Evolutionary conservation across 192 early-diverging fungal species (phyloP), one percentile per base, ranked within the genome.

Genomic region (Funneliformis geosporum): DNA sequence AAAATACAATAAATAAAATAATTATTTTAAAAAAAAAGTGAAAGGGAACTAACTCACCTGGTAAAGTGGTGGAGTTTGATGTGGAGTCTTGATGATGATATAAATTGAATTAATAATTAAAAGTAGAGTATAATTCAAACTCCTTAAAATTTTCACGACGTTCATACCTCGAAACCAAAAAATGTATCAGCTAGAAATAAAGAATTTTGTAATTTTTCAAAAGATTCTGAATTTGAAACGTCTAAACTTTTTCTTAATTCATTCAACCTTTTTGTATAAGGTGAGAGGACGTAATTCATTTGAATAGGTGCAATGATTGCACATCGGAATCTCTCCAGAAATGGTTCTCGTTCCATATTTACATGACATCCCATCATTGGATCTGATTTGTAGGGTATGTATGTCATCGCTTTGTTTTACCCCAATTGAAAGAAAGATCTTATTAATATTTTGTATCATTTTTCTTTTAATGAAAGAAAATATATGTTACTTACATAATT

Each of bases 121-220:
- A 3, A 2, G 21, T 40, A 68, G 0, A 68, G 42, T 5, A 42
- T 42, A 70, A 70, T 39, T 42, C 39, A 39, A 33, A 2, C 33
- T 2, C 33, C 7, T 14, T 70, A 10, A 39, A 70, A 73, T 50
- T 14, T 9, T 44, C 9, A 55, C 14, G 2, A 55, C 14, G 2
- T 55, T 21, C 47, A 6, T 14, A 75, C 73, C n/a, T 75, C 73
- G 61, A 75, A 75, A 14, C 73, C 73, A 75, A 61, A 75, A 42
- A 75, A 75, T 23, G 73, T 75, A 39, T 75, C 40, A 75, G 73
- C 47, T 16, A 75, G 43, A 75, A 60, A 75, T n/a, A 75, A 62
- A 16, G 38, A 23, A 60, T 75, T 23, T 39, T 62, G 28, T 27
- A 44, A 38, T 60, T 59, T 75, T 62, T 75, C 73, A 42, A 27